Base-by-base conservation (phyloP, 2,329 filamentous ascomycete species). In the Neocucurbitaria cava region DNA sequence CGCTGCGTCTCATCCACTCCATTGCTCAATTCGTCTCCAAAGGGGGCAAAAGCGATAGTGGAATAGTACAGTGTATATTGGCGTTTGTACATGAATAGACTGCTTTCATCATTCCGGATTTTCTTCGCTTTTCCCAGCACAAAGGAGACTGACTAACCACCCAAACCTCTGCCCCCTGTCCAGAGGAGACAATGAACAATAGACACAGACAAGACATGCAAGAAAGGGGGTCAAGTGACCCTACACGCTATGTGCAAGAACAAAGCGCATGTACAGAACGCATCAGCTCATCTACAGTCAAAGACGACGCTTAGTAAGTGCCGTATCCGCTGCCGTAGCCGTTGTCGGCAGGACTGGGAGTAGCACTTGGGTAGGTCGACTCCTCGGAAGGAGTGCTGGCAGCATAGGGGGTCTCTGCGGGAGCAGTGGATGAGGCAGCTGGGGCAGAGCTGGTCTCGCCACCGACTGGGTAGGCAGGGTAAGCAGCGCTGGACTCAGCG, bases 161-260 rank as follows among this genome's bases (percentile, higher is more conserved):
- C 39, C 49, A 55, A 56, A 52, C 53, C n/a, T 52, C 50, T 61
- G 58, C 44, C 55, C n/a, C 59, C 55, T 64, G 58, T 58, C 62
- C 51, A 53, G 63, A 58, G n/a, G 61, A 58, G 61, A 61, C 58
- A 50, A n/a, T 52, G 51, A 62, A 62, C 58, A 55, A 52, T 54
- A 46, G 49, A 59, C 56, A 63, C 54, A 64, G 55, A 67, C 61
- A 60, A 62, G 58, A 62, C 57, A 64, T 61, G 54, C 56, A 64
- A 63, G 65, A 67, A 68, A 64, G 43, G 52, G n/a, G 62, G 49
- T 55, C 65, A 68, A 67, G 50, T 55, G 61, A 62, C 56, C 64
- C 56, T 30, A 48, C 41, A 46, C 35, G 40, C 39, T 61, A 43
- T 24, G 21, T 26, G 10, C 36, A 41, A 55, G 45, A 30, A 36